Conservation (phyloP, 2,329 filamentous ascomycete genomes). For the Aureobasidium subglaciale region DNA sequence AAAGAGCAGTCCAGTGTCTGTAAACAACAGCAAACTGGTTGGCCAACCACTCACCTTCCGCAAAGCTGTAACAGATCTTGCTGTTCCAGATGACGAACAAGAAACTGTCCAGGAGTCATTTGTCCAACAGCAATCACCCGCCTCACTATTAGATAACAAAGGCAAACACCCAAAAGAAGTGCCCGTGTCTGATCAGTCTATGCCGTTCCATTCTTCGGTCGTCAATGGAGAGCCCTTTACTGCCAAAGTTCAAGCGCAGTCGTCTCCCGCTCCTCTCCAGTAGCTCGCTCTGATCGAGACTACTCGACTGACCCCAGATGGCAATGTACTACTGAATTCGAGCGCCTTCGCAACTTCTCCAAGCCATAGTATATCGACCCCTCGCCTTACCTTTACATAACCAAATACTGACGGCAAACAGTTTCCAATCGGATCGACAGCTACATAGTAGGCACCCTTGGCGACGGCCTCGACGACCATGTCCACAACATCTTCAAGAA, state of each 20-base stretch:
- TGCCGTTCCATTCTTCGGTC: neutral
- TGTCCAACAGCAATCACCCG: neutral
- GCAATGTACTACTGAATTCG: too few species aligned
- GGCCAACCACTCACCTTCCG: neutral
- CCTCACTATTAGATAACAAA: neutral
- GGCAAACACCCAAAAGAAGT: neutral
- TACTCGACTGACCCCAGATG: too few species aligned
- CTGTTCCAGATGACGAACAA: too few species aligned
- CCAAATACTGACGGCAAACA: neutral
- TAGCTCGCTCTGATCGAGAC: too few species aligned
- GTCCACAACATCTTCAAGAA: neutral
- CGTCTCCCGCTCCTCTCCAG: too few species aligned
- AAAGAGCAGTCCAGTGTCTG: neutral
- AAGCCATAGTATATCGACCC: too few species aligned
- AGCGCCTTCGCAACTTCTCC: neutral
- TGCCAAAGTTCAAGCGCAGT: neutral
- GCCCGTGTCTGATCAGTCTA: neutral
- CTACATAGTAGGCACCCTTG: neutral
- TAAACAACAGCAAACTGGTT: neutral
- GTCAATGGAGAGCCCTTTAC: neutral
- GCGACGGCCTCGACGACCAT: neutral
- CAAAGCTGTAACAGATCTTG: too few species aligned
- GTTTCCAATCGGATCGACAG: neutral
- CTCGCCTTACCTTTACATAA: too few species aligned
- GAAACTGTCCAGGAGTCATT: neutral